These are phyloP conservation scores for Dothidotthia symphoricarpi DNA, from an alignment of 2,329 filamentous ascomycete species.

Conservation along the genomic window DNA sequence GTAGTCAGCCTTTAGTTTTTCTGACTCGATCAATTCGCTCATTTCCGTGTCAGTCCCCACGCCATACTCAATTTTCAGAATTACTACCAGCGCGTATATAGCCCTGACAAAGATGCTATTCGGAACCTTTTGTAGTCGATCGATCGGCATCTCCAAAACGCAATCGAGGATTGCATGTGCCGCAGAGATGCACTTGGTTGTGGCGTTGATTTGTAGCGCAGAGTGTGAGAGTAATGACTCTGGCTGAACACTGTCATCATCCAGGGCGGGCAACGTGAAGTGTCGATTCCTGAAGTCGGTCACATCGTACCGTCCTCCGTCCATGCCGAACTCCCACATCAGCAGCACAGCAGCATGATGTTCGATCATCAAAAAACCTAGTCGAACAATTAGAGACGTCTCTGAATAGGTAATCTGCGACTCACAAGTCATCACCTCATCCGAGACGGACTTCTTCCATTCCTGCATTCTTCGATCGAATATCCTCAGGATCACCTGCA, in stretches of 20 bases:
- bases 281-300: conserved; percentile 37
- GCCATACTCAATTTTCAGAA: conserved; percentile 39
- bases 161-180: conserved; percentile 36
- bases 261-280: conserved; percentile 34
- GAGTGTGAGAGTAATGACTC: conserved; percentile 35
- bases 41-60: conserved; percentile 36
- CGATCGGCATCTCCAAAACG: conserved; percentile 22
- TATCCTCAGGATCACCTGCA: conserved; percentile 38
- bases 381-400: background rate
- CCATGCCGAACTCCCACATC: conserved; percentile 42
- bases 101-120: conserved; percentile 35
- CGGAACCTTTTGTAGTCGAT: conserved; percentile 25
- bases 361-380: background rate
- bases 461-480: conserved; percentile 40
- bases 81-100: conserved; percentile 32
- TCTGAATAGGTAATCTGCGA: background rate
- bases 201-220: conserved; percentile 38
- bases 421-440: conserved; percentile 33
- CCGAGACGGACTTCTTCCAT: conserved; percentile 34
- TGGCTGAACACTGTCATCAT: conserved; percentile 35
- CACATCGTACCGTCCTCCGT: conserved; percentile 38
- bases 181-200: conserved; percentile 34
- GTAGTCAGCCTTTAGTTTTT: conserved; percentile 32
- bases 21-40: conserved; percentile 33
- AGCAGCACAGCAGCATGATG: conserved; percentile 24